Evolutionary conservation across 352 stramenopile species (phyloP), one percentile per base, ranked within the genome.

Genomic region (Phytophthora syringae): DNA sequence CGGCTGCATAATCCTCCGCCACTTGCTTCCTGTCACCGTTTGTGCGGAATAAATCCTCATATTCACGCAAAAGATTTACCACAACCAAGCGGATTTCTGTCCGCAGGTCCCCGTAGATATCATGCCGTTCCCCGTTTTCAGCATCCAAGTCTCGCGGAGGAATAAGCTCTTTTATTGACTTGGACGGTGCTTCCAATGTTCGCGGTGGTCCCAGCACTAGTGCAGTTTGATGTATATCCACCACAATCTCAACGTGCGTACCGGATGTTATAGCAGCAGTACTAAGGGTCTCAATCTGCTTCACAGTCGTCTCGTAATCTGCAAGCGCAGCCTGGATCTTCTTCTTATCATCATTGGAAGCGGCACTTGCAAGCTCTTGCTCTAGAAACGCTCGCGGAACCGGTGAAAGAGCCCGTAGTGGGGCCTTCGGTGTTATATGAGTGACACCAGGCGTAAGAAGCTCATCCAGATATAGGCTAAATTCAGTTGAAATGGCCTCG

Each of bases 281-380:
- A 2, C 75, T 74, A 20, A 89, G 51, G 1, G 59, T 32, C 9
- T 47, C 42, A 18, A 66, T 61, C 20, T 74, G 56, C 28, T 82
- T 67, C 16, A 74, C 51, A 43, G 67, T 70, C 3, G 67, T 45
- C 15, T 94, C 84, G 59, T 90, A 93, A 18, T 94, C 86, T 42
- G 64, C 78, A 27, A 94, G 25, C 15, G 82, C 68, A 20, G 69
- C 55, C 39, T 93, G 86, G 3, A 88, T 51, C 36, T 82, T 84
- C 67, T 91, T 94, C 66, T 92, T 94, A 20, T 94, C 86, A 20
- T 94, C 86, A 36, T 77, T 82, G 10, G 79, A 77, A 15, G 70
- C 32, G 1, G 80, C 66, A 40, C n/a, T 51, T 18, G 76, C 72
- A 2, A 93, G 52, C 28, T 89, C 80, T 44, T 90, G 79, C 60